Conservation (phyloP, 192 early-diverging fungal species). For the Podochytrium sp. region DNA sequence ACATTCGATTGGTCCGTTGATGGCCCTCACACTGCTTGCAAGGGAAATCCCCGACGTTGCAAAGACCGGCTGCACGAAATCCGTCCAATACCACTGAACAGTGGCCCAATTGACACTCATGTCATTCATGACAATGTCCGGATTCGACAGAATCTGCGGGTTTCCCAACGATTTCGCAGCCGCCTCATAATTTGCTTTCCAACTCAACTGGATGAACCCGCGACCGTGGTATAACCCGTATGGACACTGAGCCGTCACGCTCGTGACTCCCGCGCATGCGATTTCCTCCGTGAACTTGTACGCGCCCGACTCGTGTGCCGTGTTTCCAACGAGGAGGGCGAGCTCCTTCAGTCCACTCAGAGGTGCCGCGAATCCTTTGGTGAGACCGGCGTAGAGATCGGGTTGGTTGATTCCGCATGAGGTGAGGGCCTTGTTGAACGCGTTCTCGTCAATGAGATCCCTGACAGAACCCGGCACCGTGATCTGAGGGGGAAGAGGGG, state of each 20-base stretch:
- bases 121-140: constrained; percentile 11
- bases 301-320: constrained; percentile 6
- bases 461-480: neutral
- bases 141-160: constrained; percentile 5
- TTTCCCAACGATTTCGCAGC: neutral
- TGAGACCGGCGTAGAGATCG: neutral
- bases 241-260: neutral
- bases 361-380: constrained; percentile 3
- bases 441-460: neutral
- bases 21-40: neutral
- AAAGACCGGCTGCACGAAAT: constrained; percentile 5
- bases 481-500: neutral
- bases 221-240: constrained; percentile 26
- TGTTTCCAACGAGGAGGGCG: constrained; percentile 23
- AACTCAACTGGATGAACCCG: constrained; percentile 19
- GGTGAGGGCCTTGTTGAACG: constrained; percentile 12
- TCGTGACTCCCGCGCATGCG: neutral
- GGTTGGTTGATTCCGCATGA: constrained; percentile 18
- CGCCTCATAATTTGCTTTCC: constrained; percentile 8
- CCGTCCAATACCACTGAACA: constrained; percentile 18
- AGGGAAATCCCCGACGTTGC: neutral
- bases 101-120: neutral
- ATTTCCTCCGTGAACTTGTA: constrained; percentile 13
- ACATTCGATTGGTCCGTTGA: constrained; percentile 25
- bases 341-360: constrained; percentile 1